Base-by-base conservation (phyloP, 257 asterid species). In the Solanum sejunctum region DNA sequence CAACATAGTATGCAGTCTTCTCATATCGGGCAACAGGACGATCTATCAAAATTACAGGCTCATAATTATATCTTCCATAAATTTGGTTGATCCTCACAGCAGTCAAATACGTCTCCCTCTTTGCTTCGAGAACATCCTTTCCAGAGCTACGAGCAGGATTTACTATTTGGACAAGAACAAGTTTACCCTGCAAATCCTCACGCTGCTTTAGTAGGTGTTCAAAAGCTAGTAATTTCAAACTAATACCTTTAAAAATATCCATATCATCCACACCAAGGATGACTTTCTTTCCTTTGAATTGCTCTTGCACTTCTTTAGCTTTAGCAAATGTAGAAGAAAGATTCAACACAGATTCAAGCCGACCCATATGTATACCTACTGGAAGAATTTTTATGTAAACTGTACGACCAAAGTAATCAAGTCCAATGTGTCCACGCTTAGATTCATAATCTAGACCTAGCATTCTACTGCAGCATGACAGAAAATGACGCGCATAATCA, bases 131-230 rank as follows among this genome's bases (percentile, higher is more conserved):
- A 3, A 95, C 98, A 82, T 95, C 98, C 86, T 95, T 95, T 28
- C 99, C 99, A 6, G 96, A 87, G 92, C 98, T 91, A 86, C 99
- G 90, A 12, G 99, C 98, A 57, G 99, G 99, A 88, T 95, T 95
- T 71, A 95, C 94, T 84, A 95, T 95, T 88, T 95, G 99, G 87
- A 95, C 91, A 89, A 95, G 85, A 39, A 95, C 97, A 58, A 93
- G 73, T 80, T 92, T 91, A 56, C 95, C 95, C 84, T 81, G 94
- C 63, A 88, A 75, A 49, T 86, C 84, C 72, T 72, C 81, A 36
- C 89, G 95, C 83, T 90, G 93, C 84, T 85, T 83, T 86, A 95
- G 83, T 54, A 95, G 95, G 84, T 91, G 93, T 85, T 94, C 98
- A 85, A 95, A 95, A 47, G 99, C 98, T 16, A 94, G 93, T 86